phyloP scores from a whole-genome alignment of 768 basidiomycete genomes.

The Boletus sensibilis region DNA sequence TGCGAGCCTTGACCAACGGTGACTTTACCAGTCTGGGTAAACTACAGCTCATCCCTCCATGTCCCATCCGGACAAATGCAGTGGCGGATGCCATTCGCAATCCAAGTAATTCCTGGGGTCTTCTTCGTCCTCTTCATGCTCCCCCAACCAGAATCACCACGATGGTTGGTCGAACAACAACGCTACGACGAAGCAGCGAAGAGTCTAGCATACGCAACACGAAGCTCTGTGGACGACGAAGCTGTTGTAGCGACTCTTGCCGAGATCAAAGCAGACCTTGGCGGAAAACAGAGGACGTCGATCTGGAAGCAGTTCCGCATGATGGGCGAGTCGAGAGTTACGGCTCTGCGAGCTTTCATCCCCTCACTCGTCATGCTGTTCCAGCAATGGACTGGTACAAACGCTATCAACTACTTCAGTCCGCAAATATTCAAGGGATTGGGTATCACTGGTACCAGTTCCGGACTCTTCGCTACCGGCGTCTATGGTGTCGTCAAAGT shows the following conservation, averaged over 20 bases:
- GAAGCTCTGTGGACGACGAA: constrained; percentile 34
- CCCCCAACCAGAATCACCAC: constrained; percentile 54
- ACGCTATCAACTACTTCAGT: constrained; percentile 55
- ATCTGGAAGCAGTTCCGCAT: constrained; percentile 37
- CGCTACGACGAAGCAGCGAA: constrained; percentile 41
- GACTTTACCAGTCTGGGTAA: constrained; percentile 43
- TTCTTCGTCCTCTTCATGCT: constrained; percentile 47
- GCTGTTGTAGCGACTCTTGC: constrained; percentile 38
- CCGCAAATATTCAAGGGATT: constrained; percentile 50
- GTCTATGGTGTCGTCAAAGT: constrained; percentile 41
- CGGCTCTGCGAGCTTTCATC: constrained; percentile 45
- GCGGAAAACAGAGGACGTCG: constrained; percentile 38
- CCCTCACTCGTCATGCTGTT: constrained; percentile 49
- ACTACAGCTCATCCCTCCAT: constrained; percentile 42
- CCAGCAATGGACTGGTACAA: constrained; percentile 52
- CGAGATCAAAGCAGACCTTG: constrained; percentile 50
- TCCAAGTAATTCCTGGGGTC: constrained; percentile 53
- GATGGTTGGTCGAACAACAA: constrained; percentile 52
- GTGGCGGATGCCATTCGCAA: constrained; percentile 53
- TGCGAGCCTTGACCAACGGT: neutral
- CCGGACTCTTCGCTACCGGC: constrained; percentile 52
- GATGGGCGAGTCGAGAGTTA: constrained; percentile 45
- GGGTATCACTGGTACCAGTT: constrained; percentile 43
- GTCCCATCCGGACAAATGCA: constrained; percentile 41
- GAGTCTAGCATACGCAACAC: constrained; percentile 38